Conservation (phyloP, 2,329 filamentous ascomycete species). For the Ophidiomyces ophidiicola region DNA sequence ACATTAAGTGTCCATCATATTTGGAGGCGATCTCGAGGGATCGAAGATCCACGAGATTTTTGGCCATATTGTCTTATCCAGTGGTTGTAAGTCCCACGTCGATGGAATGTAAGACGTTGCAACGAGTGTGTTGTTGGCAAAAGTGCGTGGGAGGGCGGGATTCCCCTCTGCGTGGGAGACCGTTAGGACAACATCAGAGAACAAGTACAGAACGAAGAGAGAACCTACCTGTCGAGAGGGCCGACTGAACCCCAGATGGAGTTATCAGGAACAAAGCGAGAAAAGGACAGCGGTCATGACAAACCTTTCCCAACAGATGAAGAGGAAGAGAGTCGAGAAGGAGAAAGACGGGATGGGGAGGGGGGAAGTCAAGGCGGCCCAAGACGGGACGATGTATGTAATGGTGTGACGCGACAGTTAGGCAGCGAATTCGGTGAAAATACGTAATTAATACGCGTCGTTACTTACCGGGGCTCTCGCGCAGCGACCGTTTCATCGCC, state of each 20-base stretch:
- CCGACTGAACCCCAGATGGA: too few species aligned
- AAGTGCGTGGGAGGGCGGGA: too few species aligned
- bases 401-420: neutral
- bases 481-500: conserved; percentile 5
- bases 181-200: too few species aligned
- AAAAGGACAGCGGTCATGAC: too few species aligned
- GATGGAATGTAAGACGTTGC: neutral
- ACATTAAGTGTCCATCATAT: conserved; percentile 50
- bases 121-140: too few species aligned
- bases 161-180: too few species aligned
- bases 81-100: neutral
- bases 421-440: neutral
- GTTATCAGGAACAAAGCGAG: too few species aligned
- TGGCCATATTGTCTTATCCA: neutral
- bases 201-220: too few species aligned
- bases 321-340: neutral
- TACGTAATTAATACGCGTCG: conserved; percentile 3
- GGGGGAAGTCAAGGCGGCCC: too few species aligned
- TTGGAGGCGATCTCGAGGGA: conserved; percentile 45
- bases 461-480: neutral
- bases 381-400: too few species aligned
- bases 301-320: neutral
- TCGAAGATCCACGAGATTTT: conserved; percentile 40
- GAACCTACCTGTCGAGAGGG: too few species aligned
- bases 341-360: too few species aligned